A percentile compares a stretch with the other conserved stretches of the same genome.
These are phyloP conservation scores for Podaxis sp. DNA, from an alignment of 768 basidiomycete genomes.

Conservation along the genomic window DNA sequence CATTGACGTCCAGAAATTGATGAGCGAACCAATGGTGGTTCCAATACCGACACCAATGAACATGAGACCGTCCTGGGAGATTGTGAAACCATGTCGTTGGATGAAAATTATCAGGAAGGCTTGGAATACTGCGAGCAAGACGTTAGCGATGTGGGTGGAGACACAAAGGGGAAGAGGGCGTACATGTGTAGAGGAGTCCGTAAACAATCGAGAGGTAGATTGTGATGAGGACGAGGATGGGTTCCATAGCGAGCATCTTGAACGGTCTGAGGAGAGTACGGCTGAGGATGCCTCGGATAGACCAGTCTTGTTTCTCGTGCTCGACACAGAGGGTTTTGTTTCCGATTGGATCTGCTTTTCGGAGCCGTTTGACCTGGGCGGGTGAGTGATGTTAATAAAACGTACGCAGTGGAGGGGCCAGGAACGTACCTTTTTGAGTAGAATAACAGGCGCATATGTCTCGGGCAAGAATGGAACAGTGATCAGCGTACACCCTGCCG, in stretches of 20 bases:
- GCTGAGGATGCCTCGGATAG: constrained; percentile 45
- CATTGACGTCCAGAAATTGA: constrained; percentile 35
- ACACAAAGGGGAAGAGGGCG: constrained; percentile 22
- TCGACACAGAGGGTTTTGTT: constrained; percentile 51
- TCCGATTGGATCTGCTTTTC: constrained; percentile 47
- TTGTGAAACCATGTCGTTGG: constrained; percentile 35
- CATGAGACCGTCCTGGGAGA: constrained; percentile 44
- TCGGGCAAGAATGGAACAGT: constrained; percentile 55
- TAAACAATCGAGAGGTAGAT: constrained; percentile 64
- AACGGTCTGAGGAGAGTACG: constrained; percentile 62
- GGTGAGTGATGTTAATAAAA: background rate
- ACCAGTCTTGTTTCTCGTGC: constrained; percentile 61
- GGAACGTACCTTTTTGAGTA: constrained; percentile 38
- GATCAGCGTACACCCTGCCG: constrained; percentile 47
- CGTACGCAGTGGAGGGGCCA: background rate
- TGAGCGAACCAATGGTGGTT: constrained; percentile 41
- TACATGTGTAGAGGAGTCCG: constrained; percentile 58
- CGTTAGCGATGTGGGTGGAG: background rate
- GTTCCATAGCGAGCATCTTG: constrained; percentile 60
- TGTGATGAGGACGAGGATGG: constrained; percentile 61
- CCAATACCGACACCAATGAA: constrained; percentile 58
- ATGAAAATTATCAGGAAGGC: constrained; percentile 54
- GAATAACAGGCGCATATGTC: constrained; percentile 64
- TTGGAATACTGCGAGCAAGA: constrained; percentile 44
- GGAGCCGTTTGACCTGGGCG: constrained; percentile 37